Percentiles rank a stretch among this genome's conserved stretches.
Evolutionary conservation across 495 filamentous ascomycete genomes (phyloP).

Genomic region (Aspergillus cristatus): DNA sequence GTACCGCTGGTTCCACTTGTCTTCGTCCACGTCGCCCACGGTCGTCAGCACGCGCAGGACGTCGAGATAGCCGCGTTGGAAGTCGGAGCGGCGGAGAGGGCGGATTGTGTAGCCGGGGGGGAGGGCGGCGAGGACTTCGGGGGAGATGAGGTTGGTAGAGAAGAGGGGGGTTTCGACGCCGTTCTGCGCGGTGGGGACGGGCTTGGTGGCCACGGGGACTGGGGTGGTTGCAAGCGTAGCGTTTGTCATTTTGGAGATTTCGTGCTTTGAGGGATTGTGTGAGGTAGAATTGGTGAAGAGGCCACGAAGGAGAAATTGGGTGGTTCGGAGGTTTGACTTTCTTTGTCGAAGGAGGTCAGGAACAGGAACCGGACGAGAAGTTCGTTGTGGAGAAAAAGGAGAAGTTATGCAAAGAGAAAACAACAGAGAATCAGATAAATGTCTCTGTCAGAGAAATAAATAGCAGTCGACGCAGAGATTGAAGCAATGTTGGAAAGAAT

Average conservation of each 20-base stretch:
- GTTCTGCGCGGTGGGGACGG: constrained; percentile 32
- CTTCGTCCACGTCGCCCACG: constrained; percentile 77
- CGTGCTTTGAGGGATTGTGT: constrained; percentile 4
- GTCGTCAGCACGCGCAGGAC: constrained; percentile 85
- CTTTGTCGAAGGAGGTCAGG: no score
- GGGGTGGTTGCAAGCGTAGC: constrained; percentile 9
- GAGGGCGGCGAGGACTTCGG: constrained; percentile 57
- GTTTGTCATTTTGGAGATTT: constrained; percentile 8
- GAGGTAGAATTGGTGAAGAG: constrained; percentile 1
- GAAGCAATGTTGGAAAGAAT: neutral
- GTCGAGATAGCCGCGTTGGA: constrained; percentile 67
- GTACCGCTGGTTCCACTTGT: constrained; percentile 68
- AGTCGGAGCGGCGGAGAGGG: constrained; percentile 70
- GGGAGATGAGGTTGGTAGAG: constrained; percentile 65
- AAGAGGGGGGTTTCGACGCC: constrained; percentile 60
- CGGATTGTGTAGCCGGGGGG: constrained; percentile 78
- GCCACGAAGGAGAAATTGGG: constrained; percentile 1
- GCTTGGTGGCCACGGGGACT: constrained; percentile 9
- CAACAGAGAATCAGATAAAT: constrained; percentile 11
- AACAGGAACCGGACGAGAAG: no score
- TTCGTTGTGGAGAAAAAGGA: constrained; percentile 4
- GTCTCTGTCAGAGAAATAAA: no score
- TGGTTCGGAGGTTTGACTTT: no score
- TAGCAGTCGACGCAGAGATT: no score
- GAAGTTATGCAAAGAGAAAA: neutral